These are phyloP conservation scores for Fusarium praegraminearum DNA, from an alignment of 2,329 filamentous ascomycete species.

Conservation along the genomic window DNA sequence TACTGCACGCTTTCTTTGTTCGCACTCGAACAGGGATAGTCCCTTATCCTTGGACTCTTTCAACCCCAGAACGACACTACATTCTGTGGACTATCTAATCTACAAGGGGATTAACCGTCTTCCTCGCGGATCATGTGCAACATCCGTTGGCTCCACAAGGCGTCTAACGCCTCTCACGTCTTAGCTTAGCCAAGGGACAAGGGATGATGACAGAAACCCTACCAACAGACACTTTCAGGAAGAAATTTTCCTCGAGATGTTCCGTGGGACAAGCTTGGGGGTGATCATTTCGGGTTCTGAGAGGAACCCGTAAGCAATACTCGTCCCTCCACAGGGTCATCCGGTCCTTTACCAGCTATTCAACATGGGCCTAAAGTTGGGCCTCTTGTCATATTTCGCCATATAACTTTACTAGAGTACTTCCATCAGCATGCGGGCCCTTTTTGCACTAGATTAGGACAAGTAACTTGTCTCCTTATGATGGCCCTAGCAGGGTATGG, in stretches of 20 bases:
- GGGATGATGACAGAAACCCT: conserved; percentile 31
- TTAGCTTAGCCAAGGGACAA: conserved; percentile 38
- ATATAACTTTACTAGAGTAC: neutral
- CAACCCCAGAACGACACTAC: conserved; percentile 33
- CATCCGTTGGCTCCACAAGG: conserved; percentile 49
- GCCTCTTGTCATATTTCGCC: neutral
- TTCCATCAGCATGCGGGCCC: neutral
- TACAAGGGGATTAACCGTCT: conserved; percentile 45
- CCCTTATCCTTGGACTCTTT: conserved; percentile 34
- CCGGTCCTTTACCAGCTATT: neutral
- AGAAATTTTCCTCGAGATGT: conserved; percentile 35
- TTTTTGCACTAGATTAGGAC: neutral
- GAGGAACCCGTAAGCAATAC: neutral
- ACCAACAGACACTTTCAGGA: conserved; percentile 40
- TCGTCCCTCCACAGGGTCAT: neutral
- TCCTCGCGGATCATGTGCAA: conserved; percentile 50
- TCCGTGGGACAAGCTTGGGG: conserved; percentile 39
- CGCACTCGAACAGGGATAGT: conserved; percentile 17
- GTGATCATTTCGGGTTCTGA: neutral
- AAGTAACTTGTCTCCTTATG: neutral
- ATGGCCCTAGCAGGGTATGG: neutral
- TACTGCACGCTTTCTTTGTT: conserved; percentile 24
- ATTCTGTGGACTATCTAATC: conserved; percentile 41
- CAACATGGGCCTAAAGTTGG: neutral
- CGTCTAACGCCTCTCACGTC: conserved; percentile 49